A percentile compares a stretch with the other conserved stretches of the same genome.
Evolutionary conservation across 225 moss, liverwort and hornwort genomes (phyloP).

Genomic region (Thuidium tamariscinum): DNA sequence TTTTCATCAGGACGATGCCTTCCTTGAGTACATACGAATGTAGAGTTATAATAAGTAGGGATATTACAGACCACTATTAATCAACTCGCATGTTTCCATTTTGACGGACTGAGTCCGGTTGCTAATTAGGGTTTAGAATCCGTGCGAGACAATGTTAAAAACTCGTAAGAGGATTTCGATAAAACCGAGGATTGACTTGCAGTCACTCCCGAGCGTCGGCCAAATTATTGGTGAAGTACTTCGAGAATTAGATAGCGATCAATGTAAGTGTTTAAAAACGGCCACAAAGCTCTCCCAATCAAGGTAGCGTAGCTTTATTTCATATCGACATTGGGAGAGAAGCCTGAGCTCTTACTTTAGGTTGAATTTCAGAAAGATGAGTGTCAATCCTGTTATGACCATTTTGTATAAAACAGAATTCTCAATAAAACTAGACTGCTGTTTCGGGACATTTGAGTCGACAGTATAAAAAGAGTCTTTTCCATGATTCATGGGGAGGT

Average conservation of each 20-base stretch:
- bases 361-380: background rate
- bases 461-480: background rate
- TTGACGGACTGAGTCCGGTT: background rate
- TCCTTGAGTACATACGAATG: background rate
- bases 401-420: background rate
- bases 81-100: background rate
- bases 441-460: background rate
- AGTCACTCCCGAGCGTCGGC: slow-evolving; percentile 59
- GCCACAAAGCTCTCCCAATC: background rate
- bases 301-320: background rate
- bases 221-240: slow-evolving; percentile 60
- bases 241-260: slow-evolving; percentile 56
- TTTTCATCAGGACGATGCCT: background rate
- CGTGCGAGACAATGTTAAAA: slow-evolving; percentile 52
- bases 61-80: background rate
- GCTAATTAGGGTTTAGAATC: slow-evolving; percentile 15
- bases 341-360: background rate
- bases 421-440: background rate
- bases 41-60: background rate
- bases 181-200: slow-evolving; percentile 56
- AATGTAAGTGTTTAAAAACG: slow-evolving; percentile 14
- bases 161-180: slow-evolving; percentile 45
- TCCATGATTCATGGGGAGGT: background rate
- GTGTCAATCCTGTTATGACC: background rate
- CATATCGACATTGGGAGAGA: background rate